Conservation (phyloP, 2,329 filamentous ascomycete species). For the Fusarium mangiferae region DNA sequence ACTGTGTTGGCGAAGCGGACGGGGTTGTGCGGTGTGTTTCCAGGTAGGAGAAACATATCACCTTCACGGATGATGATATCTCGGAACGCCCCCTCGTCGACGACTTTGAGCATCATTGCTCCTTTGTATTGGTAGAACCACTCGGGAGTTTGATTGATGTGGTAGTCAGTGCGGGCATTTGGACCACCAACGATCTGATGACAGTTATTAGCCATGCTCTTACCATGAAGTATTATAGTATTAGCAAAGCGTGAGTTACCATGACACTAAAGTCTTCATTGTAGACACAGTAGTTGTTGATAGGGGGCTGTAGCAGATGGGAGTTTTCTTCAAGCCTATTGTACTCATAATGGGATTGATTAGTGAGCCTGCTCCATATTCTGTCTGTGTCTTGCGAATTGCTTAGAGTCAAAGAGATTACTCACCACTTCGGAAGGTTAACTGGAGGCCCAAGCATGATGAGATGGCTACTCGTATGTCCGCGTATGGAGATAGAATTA, state of each 20-base stretch:
- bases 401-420: constrained; percentile 11
- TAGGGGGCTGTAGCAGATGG: constrained; percentile 90
- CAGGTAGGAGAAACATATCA: constrained; percentile 90
- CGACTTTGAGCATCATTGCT: constrained; percentile 91
- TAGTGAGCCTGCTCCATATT: constrained; percentile 1
- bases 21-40: constrained; percentile 96
- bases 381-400: neutral
- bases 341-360: constrained; percentile 7
- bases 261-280: constrained; percentile 85
- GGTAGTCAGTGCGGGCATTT: constrained; percentile 96
- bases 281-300: constrained; percentile 98
- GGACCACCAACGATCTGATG: constrained; percentile 88
- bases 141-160: constrained; percentile 95
- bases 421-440: constrained; percentile 69
- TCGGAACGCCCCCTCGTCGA: constrained; percentile 77
- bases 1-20: constrained; percentile 93
- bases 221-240: neutral
- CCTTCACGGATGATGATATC: constrained; percentile 93
- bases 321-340: constrained; percentile 88
- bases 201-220: neutral
- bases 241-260: constrained; percentile 55
- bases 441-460: constrained; percentile 62
- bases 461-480: neutral
- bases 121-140: constrained; percentile 99
- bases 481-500: neutral